Conservation (phyloP, 805 yeast species). For the Candida maltosa region DNA sequence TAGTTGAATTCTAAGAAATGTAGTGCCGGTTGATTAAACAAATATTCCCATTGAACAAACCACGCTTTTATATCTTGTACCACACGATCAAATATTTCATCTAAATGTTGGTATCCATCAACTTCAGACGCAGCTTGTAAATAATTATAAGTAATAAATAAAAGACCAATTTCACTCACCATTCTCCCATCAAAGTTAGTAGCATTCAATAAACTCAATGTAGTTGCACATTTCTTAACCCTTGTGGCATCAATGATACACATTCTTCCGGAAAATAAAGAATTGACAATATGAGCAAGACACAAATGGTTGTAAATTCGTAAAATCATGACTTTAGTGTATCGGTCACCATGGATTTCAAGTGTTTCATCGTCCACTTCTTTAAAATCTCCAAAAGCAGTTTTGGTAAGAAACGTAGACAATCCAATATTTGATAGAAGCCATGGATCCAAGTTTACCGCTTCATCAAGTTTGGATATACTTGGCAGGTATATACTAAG, state of each 20-base stretch:
- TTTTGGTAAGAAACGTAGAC: conserved; percentile 55
- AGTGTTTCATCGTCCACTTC: not conserved
- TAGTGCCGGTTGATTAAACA: conserved; percentile 66
- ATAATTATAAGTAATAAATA: conserved; percentile 55
- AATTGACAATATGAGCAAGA: conserved; percentile 63
- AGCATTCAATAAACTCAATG: conserved; percentile 54
- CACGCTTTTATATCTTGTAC: conserved; percentile 53
- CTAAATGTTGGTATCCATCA: conserved; percentile 9
- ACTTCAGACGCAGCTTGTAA: conserved; percentile 31
- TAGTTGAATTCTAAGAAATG: conserved; percentile 74
- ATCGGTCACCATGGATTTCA: conserved; percentile 10
- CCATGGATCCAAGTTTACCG: conserved; percentile 65
- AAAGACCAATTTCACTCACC: conserved; percentile 69
- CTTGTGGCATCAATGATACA: conserved; percentile 59
- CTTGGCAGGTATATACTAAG: conserved; percentile 64
- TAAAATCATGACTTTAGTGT: conserved; percentile 52
- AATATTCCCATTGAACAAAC: conserved; percentile 67
- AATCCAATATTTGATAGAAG: conserved; percentile 62
- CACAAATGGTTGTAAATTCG: conserved; percentile 72
- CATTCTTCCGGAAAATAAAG: conserved; percentile 64
- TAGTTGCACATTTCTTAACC: conserved; percentile 54
- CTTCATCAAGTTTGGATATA: conserved; percentile 41
- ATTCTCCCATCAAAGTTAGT: conserved; percentile 82
- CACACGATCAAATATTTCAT: conserved; percentile 30
- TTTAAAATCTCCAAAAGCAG: conserved; percentile 39